Evolutionary conservation across 2,329 filamentous ascomycete genomes (phyloP).

Genomic region (Phaeosphaeria sp.): DNA sequence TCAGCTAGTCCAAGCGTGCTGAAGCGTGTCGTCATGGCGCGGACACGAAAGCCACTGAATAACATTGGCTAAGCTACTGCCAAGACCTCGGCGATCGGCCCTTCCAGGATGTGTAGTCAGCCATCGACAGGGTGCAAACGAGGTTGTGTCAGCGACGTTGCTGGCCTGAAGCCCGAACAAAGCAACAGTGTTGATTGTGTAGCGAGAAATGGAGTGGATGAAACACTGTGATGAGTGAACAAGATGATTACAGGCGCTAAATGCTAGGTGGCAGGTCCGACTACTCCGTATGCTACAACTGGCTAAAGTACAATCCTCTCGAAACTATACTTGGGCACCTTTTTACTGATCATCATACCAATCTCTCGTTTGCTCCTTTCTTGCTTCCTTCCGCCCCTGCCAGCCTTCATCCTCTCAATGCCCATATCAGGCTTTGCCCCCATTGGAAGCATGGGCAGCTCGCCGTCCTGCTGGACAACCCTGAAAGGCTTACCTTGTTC

Average conservation of each 20-base stretch:
- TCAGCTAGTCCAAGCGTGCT: background rate
- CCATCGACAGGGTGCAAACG: background rate
- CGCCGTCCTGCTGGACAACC: constrained; percentile 51
- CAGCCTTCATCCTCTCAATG: constrained; percentile 60
- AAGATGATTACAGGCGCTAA: background rate
- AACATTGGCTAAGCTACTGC: background rate
- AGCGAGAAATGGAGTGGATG: background rate
- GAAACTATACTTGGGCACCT: constrained; percentile 81
- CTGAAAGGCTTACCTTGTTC: constrained; percentile 57
- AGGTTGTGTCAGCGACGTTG: background rate
- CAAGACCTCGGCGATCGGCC: background rate
- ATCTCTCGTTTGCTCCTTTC: constrained; percentile 75
- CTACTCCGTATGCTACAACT: background rate
- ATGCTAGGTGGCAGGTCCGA: constrained; percentile 5
- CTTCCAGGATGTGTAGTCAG: background rate
- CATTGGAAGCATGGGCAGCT: constrained; percentile 67
- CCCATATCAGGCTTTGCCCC: constrained; percentile 69
- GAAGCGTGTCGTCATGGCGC: background rate
- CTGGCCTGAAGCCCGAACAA: background rate
- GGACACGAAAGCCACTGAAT: background rate
- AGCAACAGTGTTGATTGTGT: background rate
- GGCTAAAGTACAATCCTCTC: constrained; percentile 66
- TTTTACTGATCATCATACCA: constrained; percentile 78
- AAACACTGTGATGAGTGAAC: background rate
- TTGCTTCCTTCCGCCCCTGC: constrained; percentile 73